Conservation (phyloP, 208 protist species). For the Crithidia fasciculata region DNA sequence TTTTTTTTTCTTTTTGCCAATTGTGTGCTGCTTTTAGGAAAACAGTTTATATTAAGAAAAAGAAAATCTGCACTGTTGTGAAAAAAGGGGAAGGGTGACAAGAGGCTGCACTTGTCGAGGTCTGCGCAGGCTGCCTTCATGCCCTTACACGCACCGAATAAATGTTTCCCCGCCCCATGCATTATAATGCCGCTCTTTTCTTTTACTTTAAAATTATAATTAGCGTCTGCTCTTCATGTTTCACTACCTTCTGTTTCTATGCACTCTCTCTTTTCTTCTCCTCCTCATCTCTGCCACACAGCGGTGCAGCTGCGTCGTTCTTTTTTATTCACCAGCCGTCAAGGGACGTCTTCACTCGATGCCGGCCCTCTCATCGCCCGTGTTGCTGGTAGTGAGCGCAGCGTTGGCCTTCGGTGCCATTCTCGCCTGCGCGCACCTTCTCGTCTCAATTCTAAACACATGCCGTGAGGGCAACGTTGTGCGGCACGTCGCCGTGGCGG, state of each 20-base stretch:
- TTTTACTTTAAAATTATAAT: background rate
- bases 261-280: too few relatives aligned
- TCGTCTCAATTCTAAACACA: background rate
- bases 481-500: slow-evolving; percentile 45
- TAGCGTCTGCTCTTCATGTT: background rate
- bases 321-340: too few relatives aligned
- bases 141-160: too few relatives aligned
- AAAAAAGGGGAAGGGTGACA: too few relatives aligned
- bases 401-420: background rate
- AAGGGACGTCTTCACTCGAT: background rate
- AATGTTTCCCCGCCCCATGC: background rate
- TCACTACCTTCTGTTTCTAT: slow-evolving; percentile 12
- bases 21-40: background rate
- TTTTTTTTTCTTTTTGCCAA: background rate
- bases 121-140: too few relatives aligned
- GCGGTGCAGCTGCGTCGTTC: too few relatives aligned
- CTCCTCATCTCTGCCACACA: too few relatives aligned
- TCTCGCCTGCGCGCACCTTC: slow-evolving; percentile 12
- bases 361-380: background rate
- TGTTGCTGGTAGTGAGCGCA: slow-evolving; percentile 7
- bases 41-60: too few relatives aligned
- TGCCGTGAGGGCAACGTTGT: slow-evolving; percentile 4
- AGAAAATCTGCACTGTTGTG: too few relatives aligned
- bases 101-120: too few relatives aligned
- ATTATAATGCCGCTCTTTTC: background rate